Conservation (phyloP, 441 rosid genomes). For the Corymbia calophylla region DNA sequence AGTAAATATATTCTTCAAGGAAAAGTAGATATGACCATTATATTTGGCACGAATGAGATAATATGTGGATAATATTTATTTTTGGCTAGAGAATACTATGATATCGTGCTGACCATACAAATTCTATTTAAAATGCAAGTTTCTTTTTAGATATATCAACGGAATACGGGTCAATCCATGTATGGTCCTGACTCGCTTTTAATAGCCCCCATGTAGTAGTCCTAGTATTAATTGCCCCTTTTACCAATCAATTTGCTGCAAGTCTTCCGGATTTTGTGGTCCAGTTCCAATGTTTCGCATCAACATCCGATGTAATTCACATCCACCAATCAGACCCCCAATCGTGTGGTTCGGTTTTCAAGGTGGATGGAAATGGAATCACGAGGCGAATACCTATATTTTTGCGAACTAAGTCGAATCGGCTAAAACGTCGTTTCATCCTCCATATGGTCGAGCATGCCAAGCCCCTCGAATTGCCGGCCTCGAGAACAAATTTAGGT, state of each 20-base stretch:
- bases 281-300: not conserved
- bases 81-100: not conserved
- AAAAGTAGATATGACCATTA: not conserved
- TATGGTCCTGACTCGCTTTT: not conserved
- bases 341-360: not conserved
- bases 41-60: fast-evolving
- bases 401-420: not conserved
- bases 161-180: not conserved
- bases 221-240: not conserved
- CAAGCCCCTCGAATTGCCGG: not conserved
- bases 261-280: not conserved
- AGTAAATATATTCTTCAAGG: not conserved
- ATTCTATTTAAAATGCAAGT: not conserved
- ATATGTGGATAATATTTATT: not conserved
- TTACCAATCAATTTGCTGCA: not conserved
- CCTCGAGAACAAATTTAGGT: not conserved
- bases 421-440: not conserved
- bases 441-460: not conserved
- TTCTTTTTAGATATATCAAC: not conserved
- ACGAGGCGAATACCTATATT: not conserved
- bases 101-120: not conserved
- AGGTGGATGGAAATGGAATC: not conserved
- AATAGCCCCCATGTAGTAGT: not conserved
- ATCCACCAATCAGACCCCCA: not conserved
- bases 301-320: not conserved